phyloP scores from a whole-genome alignment of 2,329 filamentous ascomycete genomes.

The Colletotrichum magnum region DNA sequence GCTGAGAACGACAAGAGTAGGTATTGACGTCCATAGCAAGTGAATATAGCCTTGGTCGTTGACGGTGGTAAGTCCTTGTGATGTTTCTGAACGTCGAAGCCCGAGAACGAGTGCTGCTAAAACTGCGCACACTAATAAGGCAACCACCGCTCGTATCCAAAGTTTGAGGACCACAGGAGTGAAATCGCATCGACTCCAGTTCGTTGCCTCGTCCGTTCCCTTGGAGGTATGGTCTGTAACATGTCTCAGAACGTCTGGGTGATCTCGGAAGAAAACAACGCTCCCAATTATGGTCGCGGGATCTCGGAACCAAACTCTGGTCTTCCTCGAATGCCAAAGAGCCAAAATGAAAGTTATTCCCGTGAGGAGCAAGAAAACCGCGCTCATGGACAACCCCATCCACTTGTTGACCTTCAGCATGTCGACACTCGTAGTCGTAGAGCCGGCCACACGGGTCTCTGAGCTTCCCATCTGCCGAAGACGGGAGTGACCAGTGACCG shows the following conservation, averaged over 20 bases:
- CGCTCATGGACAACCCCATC: conserved; percentile 6
- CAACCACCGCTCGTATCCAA: neutral
- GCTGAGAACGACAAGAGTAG: conserved; percentile 4
- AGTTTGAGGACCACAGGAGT: conserved; percentile 1
- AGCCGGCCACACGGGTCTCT: neutral
- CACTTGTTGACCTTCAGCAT: conserved; percentile 7
- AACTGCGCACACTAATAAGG: neutral
- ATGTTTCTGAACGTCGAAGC: neutral
- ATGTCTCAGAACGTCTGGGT: neutral
- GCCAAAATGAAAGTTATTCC: neutral
- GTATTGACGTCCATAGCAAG: conserved; percentile 12
- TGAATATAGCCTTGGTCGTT: neutral
- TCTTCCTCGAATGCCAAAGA: too few relatives aligned
- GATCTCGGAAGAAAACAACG: conserved; percentile 1
- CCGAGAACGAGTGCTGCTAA: neutral
- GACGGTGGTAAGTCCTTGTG: neutral
- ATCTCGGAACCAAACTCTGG: conserved; percentile 1
- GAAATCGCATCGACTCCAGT: conserved; percentile 1
- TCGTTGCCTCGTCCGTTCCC: neutral
- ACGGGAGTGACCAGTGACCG: neutral
- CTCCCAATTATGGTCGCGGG: conserved; percentile 14
- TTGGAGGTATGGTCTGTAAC: neutral
- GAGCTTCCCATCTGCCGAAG: neutral
- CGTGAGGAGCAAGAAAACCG: conserved; percentile 2
- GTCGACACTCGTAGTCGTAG: neutral